Evolutionary conservation across 1,284 basidiomycete species (phyloP), one percentile per base, ranked within the genome.

Genomic region (Ganoderma sinense): DNA sequence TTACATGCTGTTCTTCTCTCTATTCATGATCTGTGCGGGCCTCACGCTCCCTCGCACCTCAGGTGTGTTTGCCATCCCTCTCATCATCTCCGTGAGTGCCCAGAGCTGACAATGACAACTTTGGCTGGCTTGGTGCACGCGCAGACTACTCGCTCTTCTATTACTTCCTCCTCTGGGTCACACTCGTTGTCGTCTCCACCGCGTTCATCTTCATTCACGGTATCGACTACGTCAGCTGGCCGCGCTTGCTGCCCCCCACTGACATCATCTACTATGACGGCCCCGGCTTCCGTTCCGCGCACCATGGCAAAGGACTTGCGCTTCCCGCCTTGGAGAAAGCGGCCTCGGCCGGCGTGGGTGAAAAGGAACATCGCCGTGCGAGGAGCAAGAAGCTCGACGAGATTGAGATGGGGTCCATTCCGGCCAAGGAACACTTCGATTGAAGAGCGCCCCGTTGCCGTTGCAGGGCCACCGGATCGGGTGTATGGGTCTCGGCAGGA

Each of bases 221-320:
- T 53, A 88, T 96, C 74, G 88, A 93, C 73, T 98, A 97, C 79
- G 97, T 99, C 71, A 90, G 94, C 29, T 97, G 96, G 93, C 98
- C 97, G n/a, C 90, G 93, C 29, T 88, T 99, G 67, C 89, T 94
- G 74, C 93, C 96, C 3, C 91, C 94, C 14, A 91, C 91, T 67
- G 94, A 97, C 71, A 86, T 94, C 67, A 92, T 98, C 66, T 91
- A 91, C 78, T 99, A 97, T 82, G 86, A 87, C 64, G 96, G 96
- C 55, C 94, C 94, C 65, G 97, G 96, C 41, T 97, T 88, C 85
- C 91, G 92, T 71, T 93, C 91, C 29, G 90, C 84, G 20, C 86
- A 89, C 69, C 88, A 92, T 74, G 97, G 97, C 58, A 92, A 92
- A 76, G 96, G 95, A 39, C 81, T 89, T 75, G 83, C 82, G 72